Conservation (phyloP, 23 red algal species). For the Cyanidiococcus yangmingshanensis region DNA sequence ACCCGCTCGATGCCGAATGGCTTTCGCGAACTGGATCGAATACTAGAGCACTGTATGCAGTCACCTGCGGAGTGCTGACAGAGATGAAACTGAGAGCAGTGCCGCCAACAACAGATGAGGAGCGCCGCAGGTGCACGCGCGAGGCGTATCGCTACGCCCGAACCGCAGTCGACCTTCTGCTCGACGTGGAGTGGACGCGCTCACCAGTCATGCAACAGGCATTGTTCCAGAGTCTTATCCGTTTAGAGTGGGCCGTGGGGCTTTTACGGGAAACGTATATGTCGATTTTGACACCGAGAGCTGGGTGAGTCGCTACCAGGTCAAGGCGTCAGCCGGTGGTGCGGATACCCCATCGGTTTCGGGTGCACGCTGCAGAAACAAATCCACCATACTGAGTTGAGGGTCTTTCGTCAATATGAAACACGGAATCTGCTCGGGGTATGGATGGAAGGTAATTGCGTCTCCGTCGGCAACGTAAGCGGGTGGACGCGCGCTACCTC, state of each 20-base stretch:
- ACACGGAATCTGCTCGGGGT: no score
- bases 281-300: no score
- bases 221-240: background rate
- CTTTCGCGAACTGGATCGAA: background rate
- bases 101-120: background rate
- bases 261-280: no score
- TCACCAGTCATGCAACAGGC: background rate
- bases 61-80: background rate
- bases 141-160: constrained; percentile 2
- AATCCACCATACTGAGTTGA: no score
- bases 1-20: background rate
- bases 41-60: background rate
- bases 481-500: no score
- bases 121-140: background rate
- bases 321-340: no score
- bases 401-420: no score
- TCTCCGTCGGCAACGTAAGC: no score
- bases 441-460: no score
- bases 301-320: no score
- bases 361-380: no score
- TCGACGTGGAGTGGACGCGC: background rate
- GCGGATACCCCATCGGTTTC: no score
- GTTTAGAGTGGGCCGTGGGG: background rate
- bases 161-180: background rate
- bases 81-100: background rate